These are phyloP conservation scores for Clathrospora elynae DNA, from an alignment of 2,329 filamentous ascomycete genomes.

Conservation along the genomic window DNA sequence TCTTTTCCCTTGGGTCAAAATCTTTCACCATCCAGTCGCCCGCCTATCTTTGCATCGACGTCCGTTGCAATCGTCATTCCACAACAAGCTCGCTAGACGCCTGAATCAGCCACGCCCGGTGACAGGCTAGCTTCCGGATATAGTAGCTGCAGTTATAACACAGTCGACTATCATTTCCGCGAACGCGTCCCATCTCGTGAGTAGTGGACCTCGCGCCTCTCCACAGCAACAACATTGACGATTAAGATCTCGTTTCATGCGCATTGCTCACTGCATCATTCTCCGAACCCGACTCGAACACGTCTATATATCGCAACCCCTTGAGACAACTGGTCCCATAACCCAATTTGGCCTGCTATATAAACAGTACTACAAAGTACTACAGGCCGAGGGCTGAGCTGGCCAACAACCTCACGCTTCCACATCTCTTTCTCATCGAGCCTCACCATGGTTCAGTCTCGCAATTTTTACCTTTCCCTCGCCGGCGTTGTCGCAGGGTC, in stretches of 20 bases:
- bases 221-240: slow-evolving; percentile 34
- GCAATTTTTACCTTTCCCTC: slow-evolving; percentile 39
- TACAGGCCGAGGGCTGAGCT: slow-evolving; percentile 7
- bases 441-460: slow-evolving; percentile 32
- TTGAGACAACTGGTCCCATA: slow-evolving; percentile 10
- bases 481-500: slow-evolving; percentile 43
- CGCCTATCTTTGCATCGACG: slow-evolving; percentile 25
- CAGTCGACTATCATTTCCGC: slow-evolving; percentile 29
- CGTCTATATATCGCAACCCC: slow-evolving; percentile 12
- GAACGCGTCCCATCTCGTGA: slow-evolving; percentile 39
- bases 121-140: slow-evolving; percentile 26
- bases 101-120: slow-evolving; percentile 39
- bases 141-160: slow-evolving; percentile 22
- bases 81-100: too few relatives aligned
- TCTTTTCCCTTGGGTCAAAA: slow-evolving; percentile 33
- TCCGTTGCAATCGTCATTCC: slow-evolving; percentile 15
- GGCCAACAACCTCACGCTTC: slow-evolving; percentile 9
- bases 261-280: slow-evolving; percentile 19
- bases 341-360: slow-evolving; percentile 3
- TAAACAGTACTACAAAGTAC: slow-evolving; percentile 8
- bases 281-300: slow-evolving; percentile 8
- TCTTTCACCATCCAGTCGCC: slow-evolving; percentile 31
- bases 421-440: not conserved
- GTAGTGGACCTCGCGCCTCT: slow-evolving; percentile 31
- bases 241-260: slow-evolving; percentile 29